Conservation (phyloP, 1,139 yeast genomes). For the Debaryomycetaceae sp. region DNA sequence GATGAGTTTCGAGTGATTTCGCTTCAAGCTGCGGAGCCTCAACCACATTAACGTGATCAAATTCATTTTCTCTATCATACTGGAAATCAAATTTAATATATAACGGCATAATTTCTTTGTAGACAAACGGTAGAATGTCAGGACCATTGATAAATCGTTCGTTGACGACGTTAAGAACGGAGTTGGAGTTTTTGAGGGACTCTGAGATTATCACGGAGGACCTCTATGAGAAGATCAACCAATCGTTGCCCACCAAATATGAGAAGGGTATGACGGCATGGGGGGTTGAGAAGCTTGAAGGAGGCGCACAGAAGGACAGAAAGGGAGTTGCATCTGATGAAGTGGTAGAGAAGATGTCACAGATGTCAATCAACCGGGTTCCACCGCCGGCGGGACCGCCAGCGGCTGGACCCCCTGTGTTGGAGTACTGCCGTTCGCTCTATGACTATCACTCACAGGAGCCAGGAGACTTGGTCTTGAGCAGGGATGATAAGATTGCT, state of each 20-base stretch:
- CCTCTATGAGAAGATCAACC: slow-evolving; percentile 50
- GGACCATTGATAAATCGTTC: slow-evolving; percentile 76
- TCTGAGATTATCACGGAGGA: slow-evolving; percentile 68
- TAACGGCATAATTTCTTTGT: background rate
- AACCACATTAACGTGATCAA: background rate
- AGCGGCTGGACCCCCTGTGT: slow-evolving; percentile 17
- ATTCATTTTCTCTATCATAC: background rate
- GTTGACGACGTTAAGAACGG: slow-evolving; percentile 68
- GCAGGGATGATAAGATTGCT: slow-evolving; percentile 64
- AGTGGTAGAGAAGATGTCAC: slow-evolving; percentile 23
- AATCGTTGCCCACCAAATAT: slow-evolving; percentile 59
- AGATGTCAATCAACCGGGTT: slow-evolving; percentile 13
- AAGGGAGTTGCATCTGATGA: background rate
- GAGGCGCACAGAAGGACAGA: background rate
- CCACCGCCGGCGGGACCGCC: slow-evolving; percentile 21
- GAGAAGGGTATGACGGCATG: slow-evolving; percentile 53
- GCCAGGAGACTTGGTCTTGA: slow-evolving; percentile 65
- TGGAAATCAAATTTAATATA: background rate
- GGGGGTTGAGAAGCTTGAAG: slow-evolving; percentile 39
- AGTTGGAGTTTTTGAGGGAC: slow-evolving; percentile 76
- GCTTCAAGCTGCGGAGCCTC: too few species aligned
- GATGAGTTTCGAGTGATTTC: slow-evolving; percentile 8
- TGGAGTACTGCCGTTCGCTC: slow-evolving; percentile 56
- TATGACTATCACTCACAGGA: slow-evolving; percentile 69
- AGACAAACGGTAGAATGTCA: slow-evolving; percentile 25